Evolutionary conservation across 2,329 filamentous ascomycete genomes (phyloP).

Genomic region (Tolypocladium paradoxum): DNA sequence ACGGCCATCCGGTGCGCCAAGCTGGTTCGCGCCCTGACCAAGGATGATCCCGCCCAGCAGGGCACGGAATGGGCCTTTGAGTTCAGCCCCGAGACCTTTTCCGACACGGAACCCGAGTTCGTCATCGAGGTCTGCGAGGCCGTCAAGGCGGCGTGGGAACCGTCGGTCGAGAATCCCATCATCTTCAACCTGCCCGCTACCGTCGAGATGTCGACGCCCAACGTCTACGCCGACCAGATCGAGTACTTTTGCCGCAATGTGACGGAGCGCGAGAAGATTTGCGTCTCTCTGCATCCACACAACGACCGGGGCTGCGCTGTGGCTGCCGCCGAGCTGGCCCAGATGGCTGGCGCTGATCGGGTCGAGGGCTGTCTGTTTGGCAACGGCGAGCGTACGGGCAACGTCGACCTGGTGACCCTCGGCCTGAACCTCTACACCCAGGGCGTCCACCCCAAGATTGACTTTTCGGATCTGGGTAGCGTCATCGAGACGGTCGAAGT

Average conservation of each 20-base stretch:
- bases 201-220: constrained; percentile 89
- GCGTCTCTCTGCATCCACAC: constrained; percentile 84
- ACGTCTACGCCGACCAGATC: constrained; percentile 91
- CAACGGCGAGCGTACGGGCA: constrained; percentile 91
- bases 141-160: constrained; percentile 88
- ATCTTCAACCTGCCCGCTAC: constrained; percentile 97
- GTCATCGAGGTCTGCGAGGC: constrained; percentile 78
- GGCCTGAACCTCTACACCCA: constrained; percentile 93
- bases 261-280: constrained; percentile 73
- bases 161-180: constrained; percentile 66
- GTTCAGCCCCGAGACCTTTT: constrained; percentile 83
- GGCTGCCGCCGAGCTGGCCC: constrained; percentile 80
- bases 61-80: constrained; percentile 66
- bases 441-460: constrained; percentile 71
- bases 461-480: constrained; percentile 80
- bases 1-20: constrained; percentile 79
- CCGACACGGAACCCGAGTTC: constrained; percentile 78
- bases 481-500: constrained; percentile 85
- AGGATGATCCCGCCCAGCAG: constrained; percentile 51
- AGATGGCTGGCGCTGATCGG: constrained; percentile 92
- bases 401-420: constrained; percentile 88
- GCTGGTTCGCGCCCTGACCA: constrained; percentile 81
- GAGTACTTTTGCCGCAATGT: constrained; percentile 91
- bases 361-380: constrained; percentile 88
- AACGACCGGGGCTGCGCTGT: constrained; percentile 89